Evolutionary conservation across 106 monocot species (phyloP), one percentile per base, ranked within the genome.

Genomic region (Platanthera guangdongensis): DNA sequence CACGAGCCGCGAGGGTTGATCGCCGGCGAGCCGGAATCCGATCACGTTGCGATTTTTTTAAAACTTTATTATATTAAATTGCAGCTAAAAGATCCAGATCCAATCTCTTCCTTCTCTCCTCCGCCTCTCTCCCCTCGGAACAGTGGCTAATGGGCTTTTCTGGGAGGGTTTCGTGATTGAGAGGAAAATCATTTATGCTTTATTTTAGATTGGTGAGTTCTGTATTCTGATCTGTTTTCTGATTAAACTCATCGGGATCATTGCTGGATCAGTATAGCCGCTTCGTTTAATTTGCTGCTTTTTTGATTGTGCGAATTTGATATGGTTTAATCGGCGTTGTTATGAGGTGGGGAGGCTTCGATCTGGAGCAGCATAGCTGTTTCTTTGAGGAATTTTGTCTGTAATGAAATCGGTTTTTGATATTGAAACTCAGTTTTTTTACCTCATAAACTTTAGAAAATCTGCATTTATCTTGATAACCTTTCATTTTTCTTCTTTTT

Each of bases 131-230:
- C 12, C 12, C 32, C 32, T 65, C 65, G 32, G 32, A 32, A 12
- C 12, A 4, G 65, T 16, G n/a, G 59, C 18, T 18, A 12, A 65
- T 65, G 25, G 9, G 32, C 65, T 65, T 30, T 65, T 30, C 18
- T 4, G 3, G 25, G 32, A 65, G 32, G 65, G 8, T 9, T 10
- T 19, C 12, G 5, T 32, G 11, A 11, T 39, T 6, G 32, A 65
- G 32, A 65, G 22, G 62, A 7, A 62, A 32, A 30, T 65, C 32
- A 32, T 65, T 11, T 60, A 8, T 60, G 3, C 11, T 65, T 30
- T 11, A 65, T 4, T 32, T 7, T 65, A 65, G 65, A 65, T 65
- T 65, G 65, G 65, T 65, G 65, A 65, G 32, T 65, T 32, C 65
- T 2, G 18, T 65, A 9, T 11, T 32, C 4, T 65, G 30, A 11